phyloP scores from a whole-genome alignment of 805 yeast genomes.

The Cyberlindnera galapagoensis region DNA sequence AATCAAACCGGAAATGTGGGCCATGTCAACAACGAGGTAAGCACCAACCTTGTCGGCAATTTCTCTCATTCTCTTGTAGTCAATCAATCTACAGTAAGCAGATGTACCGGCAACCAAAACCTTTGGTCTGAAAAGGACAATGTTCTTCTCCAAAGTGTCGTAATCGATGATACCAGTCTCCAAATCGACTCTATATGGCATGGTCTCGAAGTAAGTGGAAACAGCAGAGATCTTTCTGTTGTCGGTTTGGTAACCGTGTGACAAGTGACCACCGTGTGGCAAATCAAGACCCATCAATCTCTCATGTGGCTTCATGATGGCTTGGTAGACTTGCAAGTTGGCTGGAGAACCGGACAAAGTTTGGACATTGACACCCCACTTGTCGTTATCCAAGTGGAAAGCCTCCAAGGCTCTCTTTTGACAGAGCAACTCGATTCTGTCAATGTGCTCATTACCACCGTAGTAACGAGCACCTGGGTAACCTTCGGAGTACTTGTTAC shows the following conservation, averaged over 20 bases:
- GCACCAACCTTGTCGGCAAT: conserved; percentile 98
- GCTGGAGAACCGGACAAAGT: conserved; percentile 97
- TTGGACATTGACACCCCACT: conserved; percentile 99
- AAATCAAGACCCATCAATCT: conserved; percentile 96
- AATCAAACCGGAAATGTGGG: conserved; percentile 93
- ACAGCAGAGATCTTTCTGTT: conserved; percentile 91
- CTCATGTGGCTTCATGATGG: conserved; percentile 91
- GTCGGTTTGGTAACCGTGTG: conserved; percentile 97
- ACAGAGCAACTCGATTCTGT: conserved; percentile 84
- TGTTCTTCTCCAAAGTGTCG: conserved; percentile 89
- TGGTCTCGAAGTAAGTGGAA: conserved; percentile 94
- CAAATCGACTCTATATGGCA: conserved; percentile 94
- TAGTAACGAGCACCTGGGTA: conserved; percentile 97
- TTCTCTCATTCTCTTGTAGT: conserved; percentile 92
- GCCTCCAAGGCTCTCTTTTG: conserved; percentile 93
- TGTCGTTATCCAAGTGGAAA: conserved; percentile 67
- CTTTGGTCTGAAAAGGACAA: conserved; percentile 90
- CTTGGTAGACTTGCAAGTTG: conserved; percentile 92
- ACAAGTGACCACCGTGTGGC: conserved; percentile 98
- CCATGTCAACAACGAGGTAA: conserved; percentile 94
- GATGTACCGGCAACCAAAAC: conserved; percentile 96
- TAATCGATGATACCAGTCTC: conserved; percentile 94
- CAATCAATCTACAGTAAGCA: conserved; percentile 94
- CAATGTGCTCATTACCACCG: conserved; percentile 99
- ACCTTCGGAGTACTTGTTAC: conserved; percentile 98